Conservation (phyloP, 768 basidiomycete species). For the Megacollybia marginata region DNA sequence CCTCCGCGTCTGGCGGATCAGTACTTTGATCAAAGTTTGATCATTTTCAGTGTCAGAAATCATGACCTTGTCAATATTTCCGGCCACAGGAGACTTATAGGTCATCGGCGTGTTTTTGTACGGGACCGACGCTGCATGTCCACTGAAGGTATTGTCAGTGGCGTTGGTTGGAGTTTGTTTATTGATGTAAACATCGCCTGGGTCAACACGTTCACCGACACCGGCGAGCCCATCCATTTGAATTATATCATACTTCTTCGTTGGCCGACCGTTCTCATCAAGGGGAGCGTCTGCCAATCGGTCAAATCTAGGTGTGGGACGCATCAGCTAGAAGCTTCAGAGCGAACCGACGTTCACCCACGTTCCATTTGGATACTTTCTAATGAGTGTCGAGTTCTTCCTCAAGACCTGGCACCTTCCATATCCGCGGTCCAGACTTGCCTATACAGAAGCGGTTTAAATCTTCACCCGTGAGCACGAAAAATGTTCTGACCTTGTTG, state of each 20-base stretch:
- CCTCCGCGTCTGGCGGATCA: slow-evolving; percentile 92
- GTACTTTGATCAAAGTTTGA: slow-evolving; percentile 92
- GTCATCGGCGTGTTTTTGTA: slow-evolving; percentile 91
- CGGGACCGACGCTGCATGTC: slow-evolving; percentile 73
- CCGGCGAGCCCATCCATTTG: slow-evolving; percentile 91
- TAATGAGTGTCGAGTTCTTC: slow-evolving; percentile 89
- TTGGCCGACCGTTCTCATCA: slow-evolving; percentile 71
- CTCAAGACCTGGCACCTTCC: slow-evolving; percentile 96
- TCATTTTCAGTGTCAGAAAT: slow-evolving; percentile 96
- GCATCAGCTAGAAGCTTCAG: neutral
- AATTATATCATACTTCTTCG: slow-evolving; percentile 86
- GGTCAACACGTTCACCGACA: slow-evolving; percentile 89
- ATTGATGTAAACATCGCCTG: slow-evolving; percentile 92
- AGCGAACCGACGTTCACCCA: slow-evolving; percentile 35
- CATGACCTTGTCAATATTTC: slow-evolving; percentile 96
- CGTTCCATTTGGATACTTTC: slow-evolving; percentile 97
- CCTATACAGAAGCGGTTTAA: slow-evolving; percentile 38
- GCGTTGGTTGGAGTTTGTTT: slow-evolving; percentile 95
- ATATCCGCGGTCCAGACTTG: slow-evolving; percentile 94
- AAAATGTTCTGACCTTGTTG: slow-evolving; percentile 57
- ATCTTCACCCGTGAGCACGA: neutral
- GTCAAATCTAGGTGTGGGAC: slow-evolving; percentile 56
- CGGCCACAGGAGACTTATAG: slow-evolving; percentile 91
- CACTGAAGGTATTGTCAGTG: slow-evolving; percentile 84
- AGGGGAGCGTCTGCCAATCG: slow-evolving; percentile 88